Evolutionary conservation across 495 filamentous ascomycete genomes (phyloP).

Genomic region (Neurospora sp.): DNA sequence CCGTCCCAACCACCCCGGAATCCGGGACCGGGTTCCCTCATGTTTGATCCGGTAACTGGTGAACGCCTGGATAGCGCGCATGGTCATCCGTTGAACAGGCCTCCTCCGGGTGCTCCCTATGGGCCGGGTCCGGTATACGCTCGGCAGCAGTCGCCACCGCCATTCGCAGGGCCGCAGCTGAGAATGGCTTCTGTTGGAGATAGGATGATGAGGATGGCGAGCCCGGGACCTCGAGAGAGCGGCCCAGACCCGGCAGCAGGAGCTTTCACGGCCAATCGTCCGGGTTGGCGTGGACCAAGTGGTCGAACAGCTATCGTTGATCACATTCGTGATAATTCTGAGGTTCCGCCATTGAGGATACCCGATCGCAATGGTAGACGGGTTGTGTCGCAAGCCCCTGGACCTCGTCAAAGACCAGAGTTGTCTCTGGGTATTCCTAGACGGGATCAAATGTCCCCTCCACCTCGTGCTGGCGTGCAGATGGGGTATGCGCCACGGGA

Average conservation of each 20-base stretch:
- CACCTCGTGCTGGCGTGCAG: slow-evolving; percentile 19
- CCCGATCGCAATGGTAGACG: slow-evolving; percentile 37
- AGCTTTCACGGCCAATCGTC: slow-evolving; percentile 27
- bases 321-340: slow-evolving; percentile 33
- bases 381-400: slow-evolving; percentile 12
- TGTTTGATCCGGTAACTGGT: slow-evolving; percentile 42
- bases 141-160: slow-evolving; percentile 12
- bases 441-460: slow-evolving; percentile 24
- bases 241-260: slow-evolving; percentile 22
- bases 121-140: slow-evolving; percentile 27
- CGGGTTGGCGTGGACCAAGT: slow-evolving; percentile 45
- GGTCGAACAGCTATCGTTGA: slow-evolving; percentile 39
- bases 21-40: slow-evolving; percentile 20
- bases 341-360: slow-evolving; percentile 32
- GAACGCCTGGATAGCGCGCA: slow-evolving; percentile 35
- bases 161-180: slow-evolving; percentile 8
- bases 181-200: slow-evolving; percentile 30
- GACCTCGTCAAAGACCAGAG: slow-evolving; percentile 6
- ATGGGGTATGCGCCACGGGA: slow-evolving; percentile 18
- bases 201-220: slow-evolving; percentile 35
- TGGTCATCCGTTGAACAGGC: slow-evolving; percentile 35
- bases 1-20: slow-evolving; percentile 18
- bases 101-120: slow-evolving; percentile 26
- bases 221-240: slow-evolving; percentile 14
- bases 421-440: slow-evolving; percentile 5